phyloP scores from a whole-genome alignment of 2,329 filamentous ascomycete genomes.

The Lojkania enalia region DNA sequence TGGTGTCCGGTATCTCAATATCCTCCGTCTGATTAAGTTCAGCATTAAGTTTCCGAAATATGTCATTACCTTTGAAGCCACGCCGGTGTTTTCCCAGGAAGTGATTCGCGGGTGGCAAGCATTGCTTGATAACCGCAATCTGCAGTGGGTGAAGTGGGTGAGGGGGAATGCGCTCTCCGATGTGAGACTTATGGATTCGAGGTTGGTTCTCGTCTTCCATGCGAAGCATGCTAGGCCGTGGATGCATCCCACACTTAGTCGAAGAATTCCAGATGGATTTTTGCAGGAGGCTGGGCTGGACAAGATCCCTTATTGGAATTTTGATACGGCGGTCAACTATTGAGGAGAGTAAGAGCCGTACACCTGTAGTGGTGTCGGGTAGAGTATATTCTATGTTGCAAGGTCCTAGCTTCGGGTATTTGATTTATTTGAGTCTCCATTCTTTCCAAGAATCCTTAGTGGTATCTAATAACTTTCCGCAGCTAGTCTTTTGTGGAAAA shows the following conservation, averaged over 20 bases:
- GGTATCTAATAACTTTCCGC: too few relatives aligned
- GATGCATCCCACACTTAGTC: neutral
- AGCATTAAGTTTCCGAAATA: constrained; percentile 18
- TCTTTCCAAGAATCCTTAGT: too few relatives aligned
- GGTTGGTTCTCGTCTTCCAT: neutral
- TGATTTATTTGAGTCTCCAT: too few relatives aligned
- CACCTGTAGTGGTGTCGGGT: too few relatives aligned
- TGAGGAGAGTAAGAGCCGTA: neutral
- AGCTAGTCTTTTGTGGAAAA: too few relatives aligned
- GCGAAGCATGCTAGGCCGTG: neutral
- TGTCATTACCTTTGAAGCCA: neutral
- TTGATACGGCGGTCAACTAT: neutral
- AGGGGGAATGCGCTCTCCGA: neutral
- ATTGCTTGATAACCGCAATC: neutral
- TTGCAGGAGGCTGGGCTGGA: neutral
- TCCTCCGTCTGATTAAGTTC: constrained; percentile 23
- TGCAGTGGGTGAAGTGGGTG: neutral
- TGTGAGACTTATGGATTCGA: neutral
- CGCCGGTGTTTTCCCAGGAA: neutral
- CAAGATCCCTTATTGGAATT: neutral
- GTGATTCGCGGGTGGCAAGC: neutral
- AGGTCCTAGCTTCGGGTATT: too few relatives aligned
- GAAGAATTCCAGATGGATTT: neutral
- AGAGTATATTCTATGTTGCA: too few relatives aligned
- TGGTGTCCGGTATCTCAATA: constrained; percentile 12